Evolutionary conservation across 2,329 filamentous ascomycete genomes (phyloP).

Genomic region (Colletotrichum sp.): DNA sequence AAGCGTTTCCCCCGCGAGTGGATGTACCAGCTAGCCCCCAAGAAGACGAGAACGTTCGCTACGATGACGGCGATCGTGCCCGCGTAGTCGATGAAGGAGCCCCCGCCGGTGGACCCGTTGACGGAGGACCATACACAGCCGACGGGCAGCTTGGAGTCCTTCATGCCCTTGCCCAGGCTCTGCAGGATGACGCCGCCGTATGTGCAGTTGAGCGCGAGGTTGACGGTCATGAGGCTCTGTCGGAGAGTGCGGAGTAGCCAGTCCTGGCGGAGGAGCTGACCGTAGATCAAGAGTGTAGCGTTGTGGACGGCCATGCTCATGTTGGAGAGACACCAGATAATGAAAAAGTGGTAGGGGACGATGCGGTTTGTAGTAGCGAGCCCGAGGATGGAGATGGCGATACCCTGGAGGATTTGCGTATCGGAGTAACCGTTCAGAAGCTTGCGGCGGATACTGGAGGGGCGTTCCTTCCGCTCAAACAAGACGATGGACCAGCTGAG

Average conservation of each 20-base stretch:
- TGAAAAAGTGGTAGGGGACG: slow-evolving; percentile 73
- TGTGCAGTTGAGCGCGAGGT: slow-evolving; percentile 62
- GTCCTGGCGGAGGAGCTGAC: slow-evolving; percentile 69
- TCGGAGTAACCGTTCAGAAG: slow-evolving; percentile 70
- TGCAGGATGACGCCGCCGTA: slow-evolving; percentile 63
- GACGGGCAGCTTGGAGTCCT: slow-evolving; percentile 60
- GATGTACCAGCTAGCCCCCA: slow-evolving; percentile 67
- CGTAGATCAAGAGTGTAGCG: slow-evolving; percentile 66
- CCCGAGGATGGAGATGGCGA: slow-evolving; percentile 70
- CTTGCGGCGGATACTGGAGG: slow-evolving; percentile 63
- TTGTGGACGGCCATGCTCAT: slow-evolving; percentile 71
- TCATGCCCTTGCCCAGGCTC: slow-evolving; percentile 56
- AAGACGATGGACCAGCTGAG: slow-evolving; percentile 63
- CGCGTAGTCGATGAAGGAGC: slow-evolving; percentile 45
- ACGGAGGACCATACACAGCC: slow-evolving; percentile 62
- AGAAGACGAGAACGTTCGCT: slow-evolving; percentile 63
- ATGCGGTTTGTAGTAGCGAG: slow-evolving; percentile 64
- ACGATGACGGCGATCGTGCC: slow-evolving; percentile 68
- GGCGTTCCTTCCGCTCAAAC: slow-evolving; percentile 52
- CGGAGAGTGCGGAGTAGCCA: slow-evolving; percentile 71
- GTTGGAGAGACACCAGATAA: slow-evolving; percentile 71
- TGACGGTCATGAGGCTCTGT: slow-evolving; percentile 70
- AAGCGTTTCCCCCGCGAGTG: slow-evolving; percentile 60
- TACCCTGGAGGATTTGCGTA: slow-evolving; percentile 72
- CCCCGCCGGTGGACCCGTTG: slow-evolving; percentile 29